These are phyloP conservation scores for Trametes villosa DNA, from an alignment of 768 basidiomycete species.

Conservation along the genomic window DNA sequence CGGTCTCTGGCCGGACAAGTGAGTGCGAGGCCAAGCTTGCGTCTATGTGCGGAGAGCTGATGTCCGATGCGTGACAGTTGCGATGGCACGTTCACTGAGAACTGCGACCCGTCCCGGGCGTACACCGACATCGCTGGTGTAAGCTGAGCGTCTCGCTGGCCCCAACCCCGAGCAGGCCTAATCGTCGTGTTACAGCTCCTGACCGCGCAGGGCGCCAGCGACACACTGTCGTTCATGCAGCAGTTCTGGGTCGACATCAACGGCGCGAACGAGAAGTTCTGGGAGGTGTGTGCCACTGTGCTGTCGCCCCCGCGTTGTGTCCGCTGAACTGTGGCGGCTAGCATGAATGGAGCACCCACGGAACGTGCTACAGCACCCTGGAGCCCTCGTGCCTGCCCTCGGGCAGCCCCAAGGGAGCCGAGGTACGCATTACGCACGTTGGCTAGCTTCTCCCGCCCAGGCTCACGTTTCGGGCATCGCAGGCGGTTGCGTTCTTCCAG, in stretches of 20 bases:
- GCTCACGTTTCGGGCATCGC: constrained; percentile 1
- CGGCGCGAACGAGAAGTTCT: constrained; percentile 65
- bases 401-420: constrained; percentile 62
- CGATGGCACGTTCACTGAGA: constrained; percentile 45
- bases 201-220: constrained; percentile 56
- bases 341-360: constrained; percentile 77
- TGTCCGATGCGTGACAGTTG: constrained; percentile 52
- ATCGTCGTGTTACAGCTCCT: constrained; percentile 49
- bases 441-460: background rate
- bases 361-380: constrained; percentile 66
- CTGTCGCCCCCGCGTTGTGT: background rate
- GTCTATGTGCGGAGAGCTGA: constrained; percentile 2
- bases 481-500: constrained; percentile 73
- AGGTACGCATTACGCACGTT: constrained; percentile 43
- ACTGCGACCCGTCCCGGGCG: constrained; percentile 47
- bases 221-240: constrained; percentile 63
- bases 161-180: background rate
- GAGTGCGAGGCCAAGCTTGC: constrained; percentile 16
- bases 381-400: constrained; percentile 59
- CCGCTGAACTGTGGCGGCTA: constrained; percentile 23
- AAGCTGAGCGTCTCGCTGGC: constrained; percentile 8
- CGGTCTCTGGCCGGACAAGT: constrained; percentile 73
- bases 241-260: constrained; percentile 67
- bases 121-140: constrained; percentile 51
- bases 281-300: constrained; percentile 53